Conservation (phyloP, 129 eudicot species). For the Gnaphalium uliginosum region DNA sequence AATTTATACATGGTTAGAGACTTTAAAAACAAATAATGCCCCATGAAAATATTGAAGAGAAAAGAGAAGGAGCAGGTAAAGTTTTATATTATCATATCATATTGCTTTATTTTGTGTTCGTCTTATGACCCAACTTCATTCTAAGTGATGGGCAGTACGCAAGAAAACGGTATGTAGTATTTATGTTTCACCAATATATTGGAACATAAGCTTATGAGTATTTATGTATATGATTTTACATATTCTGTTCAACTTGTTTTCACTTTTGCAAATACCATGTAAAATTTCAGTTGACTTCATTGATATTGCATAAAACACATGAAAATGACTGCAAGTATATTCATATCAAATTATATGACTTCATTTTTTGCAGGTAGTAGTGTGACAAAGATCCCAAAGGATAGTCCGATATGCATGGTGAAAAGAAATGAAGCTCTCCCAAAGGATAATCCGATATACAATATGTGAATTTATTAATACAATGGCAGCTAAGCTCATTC, state of each 20-base stretch:
- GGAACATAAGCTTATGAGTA: too few relatives aligned
- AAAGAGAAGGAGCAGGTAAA: constrained; percentile 69
- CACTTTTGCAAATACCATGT: too few relatives aligned
- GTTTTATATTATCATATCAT: neutral
- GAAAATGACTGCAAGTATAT: neutral
- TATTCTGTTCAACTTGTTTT: too few relatives aligned
- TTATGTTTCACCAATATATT: too few relatives aligned
- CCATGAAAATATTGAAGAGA: constrained; percentile 79
- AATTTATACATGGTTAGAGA: constrained; percentile 91
- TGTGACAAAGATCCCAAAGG: constrained; percentile 51
- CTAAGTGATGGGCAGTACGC: neutral
- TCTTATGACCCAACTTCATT: too few relatives aligned
- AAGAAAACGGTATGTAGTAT: too few relatives aligned
- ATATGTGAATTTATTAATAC: too few relatives aligned
- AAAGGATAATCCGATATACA: too few relatives aligned
- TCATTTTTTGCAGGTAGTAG: constrained; percentile 63
- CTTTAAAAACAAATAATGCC: constrained; percentile 71
- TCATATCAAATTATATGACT: neutral
- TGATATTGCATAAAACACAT: neutral
- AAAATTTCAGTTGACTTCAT: too few relatives aligned
- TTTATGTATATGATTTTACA: too few relatives aligned
- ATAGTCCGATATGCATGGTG: constrained; percentile 66
- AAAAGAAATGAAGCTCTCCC: constrained; percentile 76
- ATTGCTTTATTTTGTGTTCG: neutral
- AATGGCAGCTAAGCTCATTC: too few relatives aligned